Conservation (phyloP, 169 alveolate species). For the Eimeria sp. region DNA sequence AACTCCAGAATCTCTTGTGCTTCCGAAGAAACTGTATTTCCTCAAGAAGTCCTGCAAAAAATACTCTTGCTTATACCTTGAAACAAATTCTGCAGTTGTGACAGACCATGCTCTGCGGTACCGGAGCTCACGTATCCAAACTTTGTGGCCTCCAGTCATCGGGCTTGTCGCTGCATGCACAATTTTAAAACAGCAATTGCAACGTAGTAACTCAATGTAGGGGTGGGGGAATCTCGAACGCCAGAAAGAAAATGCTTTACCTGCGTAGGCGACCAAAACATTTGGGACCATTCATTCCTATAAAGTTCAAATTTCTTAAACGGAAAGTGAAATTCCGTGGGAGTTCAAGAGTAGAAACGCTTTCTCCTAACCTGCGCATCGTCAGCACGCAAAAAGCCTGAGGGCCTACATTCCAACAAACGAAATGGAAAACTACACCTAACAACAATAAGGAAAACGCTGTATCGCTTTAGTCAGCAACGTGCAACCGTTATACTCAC, state of each 20-base stretch:
- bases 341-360: slow-evolving; percentile 48
- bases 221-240: not conserved
- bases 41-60: not conserved
- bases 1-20: not conserved
- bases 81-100: not conserved
- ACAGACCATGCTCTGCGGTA: not conserved
- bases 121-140: slow-evolving; percentile 38
- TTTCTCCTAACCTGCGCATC: slow-evolving; percentile 47
- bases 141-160: slow-evolving; percentile 71
- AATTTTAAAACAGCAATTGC: not conserved
- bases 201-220: not conserved
- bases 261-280: slow-evolving; percentile 82
- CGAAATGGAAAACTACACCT: not conserved
- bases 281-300: slow-evolving; percentile 80
- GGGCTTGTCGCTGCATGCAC: slow-evolving; percentile 45
- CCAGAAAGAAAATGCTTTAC: slow-evolving; percentile 28
- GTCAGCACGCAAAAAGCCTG: not conserved
- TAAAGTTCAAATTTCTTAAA: slow-evolving; percentile 75
- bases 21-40: not conserved
- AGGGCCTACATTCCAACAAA: not conserved
- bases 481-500: slow-evolving; percentile 1
- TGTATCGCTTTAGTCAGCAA: not conserved
- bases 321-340: slow-evolving; percentile 82
- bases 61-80: not conserved
- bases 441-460: not conserved